Conservation (phyloP, 768 basidiomycete species). For the Fomitopsis serialis region DNA sequence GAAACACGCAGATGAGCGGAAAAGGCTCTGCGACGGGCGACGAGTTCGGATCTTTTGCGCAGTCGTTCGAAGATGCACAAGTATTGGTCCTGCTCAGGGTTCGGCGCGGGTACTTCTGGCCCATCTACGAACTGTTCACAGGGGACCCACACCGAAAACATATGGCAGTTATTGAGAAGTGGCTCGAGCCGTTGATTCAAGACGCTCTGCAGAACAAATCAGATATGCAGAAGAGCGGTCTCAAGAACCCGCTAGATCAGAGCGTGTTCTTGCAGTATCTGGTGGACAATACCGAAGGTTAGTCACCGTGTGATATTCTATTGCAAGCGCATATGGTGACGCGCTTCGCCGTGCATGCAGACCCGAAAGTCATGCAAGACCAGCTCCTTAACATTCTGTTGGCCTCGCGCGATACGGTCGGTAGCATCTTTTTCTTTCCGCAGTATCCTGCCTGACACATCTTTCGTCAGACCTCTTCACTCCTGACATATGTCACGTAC, state of each 20-base stretch:
- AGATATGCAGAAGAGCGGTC: slow-evolving; percentile 31
- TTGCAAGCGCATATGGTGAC: not conserved
- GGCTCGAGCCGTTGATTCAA: slow-evolving; percentile 61
- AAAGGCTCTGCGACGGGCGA: slow-evolving; percentile 60
- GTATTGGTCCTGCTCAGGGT: slow-evolving; percentile 29
- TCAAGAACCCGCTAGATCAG: slow-evolving; percentile 36
- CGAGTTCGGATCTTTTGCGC: slow-evolving; percentile 52
- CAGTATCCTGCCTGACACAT: slow-evolving; percentile 2
- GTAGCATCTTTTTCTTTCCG: slow-evolving; percentile 30
- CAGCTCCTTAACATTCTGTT: slow-evolving; percentile 74
- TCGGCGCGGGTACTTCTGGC: slow-evolving; percentile 36
- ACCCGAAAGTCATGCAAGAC: slow-evolving; percentile 63
- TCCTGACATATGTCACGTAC: slow-evolving; percentile 67
- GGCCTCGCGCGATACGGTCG: slow-evolving; percentile 65
- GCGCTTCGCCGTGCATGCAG: slow-evolving; percentile 36
- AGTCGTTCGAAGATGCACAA: slow-evolving; percentile 37
- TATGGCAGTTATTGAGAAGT: slow-evolving; percentile 28
- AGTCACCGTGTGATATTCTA: slow-evolving; percentile 10
- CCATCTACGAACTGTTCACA: slow-evolving; percentile 34
- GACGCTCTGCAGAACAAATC: slow-evolving; percentile 44
- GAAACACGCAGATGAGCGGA: slow-evolving; percentile 39
- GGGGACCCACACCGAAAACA: slow-evolving; percentile 32
- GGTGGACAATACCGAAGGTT: slow-evolving; percentile 60
- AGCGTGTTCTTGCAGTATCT: slow-evolving; percentile 67
- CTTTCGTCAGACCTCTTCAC: slow-evolving; percentile 52